Base-by-base conservation (phyloP, 192 early-diverging fungal genomes). In the Podila horticola region DNA sequence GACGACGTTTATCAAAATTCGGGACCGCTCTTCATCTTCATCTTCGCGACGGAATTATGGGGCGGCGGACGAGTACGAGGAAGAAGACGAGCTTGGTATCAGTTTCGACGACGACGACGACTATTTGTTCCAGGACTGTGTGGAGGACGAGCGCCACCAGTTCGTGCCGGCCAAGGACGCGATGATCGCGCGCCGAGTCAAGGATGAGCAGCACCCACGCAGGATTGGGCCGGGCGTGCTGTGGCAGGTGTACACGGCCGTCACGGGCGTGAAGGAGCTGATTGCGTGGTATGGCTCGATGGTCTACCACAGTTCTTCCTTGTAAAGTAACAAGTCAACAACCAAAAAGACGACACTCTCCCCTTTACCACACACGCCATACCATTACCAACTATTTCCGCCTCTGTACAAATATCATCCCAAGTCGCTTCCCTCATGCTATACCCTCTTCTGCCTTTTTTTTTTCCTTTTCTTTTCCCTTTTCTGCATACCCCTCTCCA, bases 231-330 rank as follows among this genome's bases (percentile, higher is more conserved):
- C 75, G 0, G 59, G 70, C 2, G 28, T 79, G 20, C 61, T 79
- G 41, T 79, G 75, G 75, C 69, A 79, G n/a, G 75, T 79, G 12
- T 79, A 79, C 45, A 79, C 75, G 20, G 75, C 75, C n/a, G 75
- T 79, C 4, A 71, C 69, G 1, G 75, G 75, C n/a, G 70, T 79
- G 4, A 71, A 68, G 41, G 75, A 79, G 60, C 36, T 79, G 59
- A 79, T 79, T 68, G 70, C 75, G 10, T 79, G 75, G 75, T 79
- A 79, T 50, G 75, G 75, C 4, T 79, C 69, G 0, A 79, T 79
- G 75, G 75, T 79, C 50, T 79, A 79, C 75, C 75, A 79, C 52
- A 79, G 75, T 38, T 79, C 75, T 8, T 79, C 75, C 15, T 59
- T 79, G 15, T 79, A 68, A 57, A 67, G 38, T 41, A 41, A 60